Evolutionary conservation across 2,329 filamentous ascomycete genomes (phyloP), one percentile per base, ranked within the genome.

Genomic region (Fusarium torulosum): DNA sequence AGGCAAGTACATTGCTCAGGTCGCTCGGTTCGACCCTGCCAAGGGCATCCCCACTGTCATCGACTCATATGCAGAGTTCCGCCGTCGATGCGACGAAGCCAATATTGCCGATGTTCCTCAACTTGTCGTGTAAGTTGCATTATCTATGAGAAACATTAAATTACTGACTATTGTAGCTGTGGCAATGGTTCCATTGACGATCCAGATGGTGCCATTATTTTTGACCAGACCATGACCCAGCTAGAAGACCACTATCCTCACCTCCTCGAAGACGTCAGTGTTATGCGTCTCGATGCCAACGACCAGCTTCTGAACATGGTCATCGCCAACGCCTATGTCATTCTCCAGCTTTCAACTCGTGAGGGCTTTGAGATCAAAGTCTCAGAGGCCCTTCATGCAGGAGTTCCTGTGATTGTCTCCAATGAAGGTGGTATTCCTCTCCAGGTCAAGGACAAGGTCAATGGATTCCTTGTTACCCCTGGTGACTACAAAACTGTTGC

Each of bases 341-440:
- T 90, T 1, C 84, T 96, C 9, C 92, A 96, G 77, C 86, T 96
- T 7, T 94, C 91, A 4, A 94, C 90, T 0, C 87, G 91, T 35
- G 92, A 96, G 75, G 92, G 92, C 0, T 96, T 96, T 71, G 92
- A 96, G 78, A 90, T 96, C 71, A 96, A 96, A 78, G 91, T 96
- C 7, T 93, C 90, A 0, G 93, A 96, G 78, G 92, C 91, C 2
- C 83, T 95, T 21, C 92, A 94, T 74, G 92, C 93, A 43, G 92
- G 92, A 15, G 87, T 90, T 4, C 92, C 92, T 2, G 86, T 94
- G 72, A 93, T 96, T 65, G 91, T 90, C 4, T 92, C 90, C 2
- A 83, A 84, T 20, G 89, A 90, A 2, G 92, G 92, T n/a, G 92
- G 92, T 13, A 94, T 96, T 53, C 91, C 92, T 1, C 82, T 95